Percentiles rank a stretch among this genome's conserved stretches.
phyloP scores from a whole-genome alignment of 768 basidiomycete species.

The Mycena vulgaris region DNA sequence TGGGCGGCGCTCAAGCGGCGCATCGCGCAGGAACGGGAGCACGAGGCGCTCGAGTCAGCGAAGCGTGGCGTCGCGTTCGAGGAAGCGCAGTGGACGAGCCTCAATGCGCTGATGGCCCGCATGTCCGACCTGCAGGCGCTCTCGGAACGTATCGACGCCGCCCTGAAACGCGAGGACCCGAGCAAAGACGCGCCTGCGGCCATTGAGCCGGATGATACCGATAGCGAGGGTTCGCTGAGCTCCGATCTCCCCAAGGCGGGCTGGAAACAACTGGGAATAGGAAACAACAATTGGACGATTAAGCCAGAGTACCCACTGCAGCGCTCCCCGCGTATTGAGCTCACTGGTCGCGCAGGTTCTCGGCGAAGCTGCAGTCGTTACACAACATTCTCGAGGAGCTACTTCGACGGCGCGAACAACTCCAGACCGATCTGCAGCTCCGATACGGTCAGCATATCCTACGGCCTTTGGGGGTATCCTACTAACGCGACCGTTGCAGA shows the following conservation, averaged over 20 bases:
- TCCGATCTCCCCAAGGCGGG: constrained; percentile 29
- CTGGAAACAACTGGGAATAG: constrained; percentile 51
- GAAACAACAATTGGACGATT: constrained; percentile 68
- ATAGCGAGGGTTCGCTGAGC: constrained; percentile 34
- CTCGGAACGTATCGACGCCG: constrained; percentile 68
- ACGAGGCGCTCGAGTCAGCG: constrained; percentile 59
- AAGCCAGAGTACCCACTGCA: constrained; percentile 70
- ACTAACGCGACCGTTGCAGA: constrained; percentile 54
- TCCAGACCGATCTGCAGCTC: constrained; percentile 70
- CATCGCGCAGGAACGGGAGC: constrained; percentile 68
- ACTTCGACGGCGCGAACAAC: constrained; percentile 59
- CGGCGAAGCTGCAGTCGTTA: constrained; percentile 63
- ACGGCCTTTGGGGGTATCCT: neutral
- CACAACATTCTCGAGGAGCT: constrained; percentile 65
- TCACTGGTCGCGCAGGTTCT: constrained; percentile 67
- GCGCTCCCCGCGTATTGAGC: constrained; percentile 2
- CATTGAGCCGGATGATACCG: constrained; percentile 43
- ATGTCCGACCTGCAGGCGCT: constrained; percentile 68
- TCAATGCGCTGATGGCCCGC: constrained; percentile 68
- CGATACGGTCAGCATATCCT: constrained; percentile 63
- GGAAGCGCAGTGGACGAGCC: constrained; percentile 65
- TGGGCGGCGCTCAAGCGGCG: constrained; percentile 71
- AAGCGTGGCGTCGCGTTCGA: constrained; percentile 36
- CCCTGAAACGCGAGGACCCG: constrained; percentile 55
- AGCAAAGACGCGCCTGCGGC: constrained; percentile 33